phyloP scores from a whole-genome alignment of 257 asterid genomes.

The Perilla frutescens region DNA sequence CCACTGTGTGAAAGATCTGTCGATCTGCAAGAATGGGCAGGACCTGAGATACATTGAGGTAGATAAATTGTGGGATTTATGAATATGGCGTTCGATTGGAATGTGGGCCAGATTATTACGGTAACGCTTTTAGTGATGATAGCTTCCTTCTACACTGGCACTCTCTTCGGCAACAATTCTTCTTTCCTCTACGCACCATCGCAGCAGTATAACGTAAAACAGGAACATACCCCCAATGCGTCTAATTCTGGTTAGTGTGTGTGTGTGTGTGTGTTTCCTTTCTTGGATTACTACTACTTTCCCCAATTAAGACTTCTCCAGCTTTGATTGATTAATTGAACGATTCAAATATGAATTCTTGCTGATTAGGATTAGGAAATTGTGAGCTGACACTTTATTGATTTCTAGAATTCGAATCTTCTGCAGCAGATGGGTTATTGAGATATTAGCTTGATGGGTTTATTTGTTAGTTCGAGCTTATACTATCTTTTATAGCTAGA shows the following conservation, averaged over 20 bases:
- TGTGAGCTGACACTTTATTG: constrained; percentile 9
- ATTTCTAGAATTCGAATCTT: constrained; percentile 6
- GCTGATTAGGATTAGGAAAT: neutral
- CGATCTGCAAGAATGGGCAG: constrained; percentile 41
- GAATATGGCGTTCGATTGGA: constrained; percentile 79
- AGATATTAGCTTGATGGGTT: neutral
- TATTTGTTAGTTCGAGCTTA: constrained; percentile 9
- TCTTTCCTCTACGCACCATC: constrained; percentile 41
- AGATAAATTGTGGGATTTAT: constrained; percentile 46
- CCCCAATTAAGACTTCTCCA: constrained; percentile 6
- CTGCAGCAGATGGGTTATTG: neutral
- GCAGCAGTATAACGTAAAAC: constrained; percentile 41
- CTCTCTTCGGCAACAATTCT: constrained; percentile 61
- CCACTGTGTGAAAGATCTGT: constrained; percentile 43
- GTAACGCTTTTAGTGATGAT: constrained; percentile 68
- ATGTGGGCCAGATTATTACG: constrained; percentile 64
- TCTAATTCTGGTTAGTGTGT: constrained; percentile 44
- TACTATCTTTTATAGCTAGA: neutral
- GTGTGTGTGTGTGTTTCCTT: neutral
- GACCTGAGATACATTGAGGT: neutral
- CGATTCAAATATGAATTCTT: neutral
- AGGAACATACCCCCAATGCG: constrained; percentile 26
- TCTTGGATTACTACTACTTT: constrained; percentile 10
- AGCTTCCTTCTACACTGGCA: constrained; percentile 84
- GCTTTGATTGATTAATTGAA: neutral